Evolutionary conservation across 305 asterid species (phyloP), one percentile per base, ranked within the genome.

Genomic region (Rubia balearica): DNA sequence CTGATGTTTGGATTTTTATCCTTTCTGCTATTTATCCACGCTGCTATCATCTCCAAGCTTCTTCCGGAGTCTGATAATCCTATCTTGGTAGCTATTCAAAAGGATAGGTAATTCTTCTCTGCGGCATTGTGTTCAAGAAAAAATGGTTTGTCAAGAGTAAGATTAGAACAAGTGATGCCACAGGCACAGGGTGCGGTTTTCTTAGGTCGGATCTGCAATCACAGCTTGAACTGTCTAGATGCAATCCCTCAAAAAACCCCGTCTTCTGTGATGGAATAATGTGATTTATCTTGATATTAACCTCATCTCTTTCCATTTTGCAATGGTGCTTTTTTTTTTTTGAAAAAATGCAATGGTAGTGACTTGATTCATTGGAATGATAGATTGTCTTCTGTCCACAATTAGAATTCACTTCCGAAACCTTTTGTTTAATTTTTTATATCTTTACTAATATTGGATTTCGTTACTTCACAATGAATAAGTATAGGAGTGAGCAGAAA

Each of bases 21-120:
- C 4, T 76, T 76, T 72, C 63, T 72, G 60, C 22, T 67, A 36
- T 76, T 76, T 76, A 65, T 72, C 14, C 73, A 71, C 61, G 71
- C 69, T 67, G 76, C 46, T 51, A 62, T 72, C 22, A 51, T 76
- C 36, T 76, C 80, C 68, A 76, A 76, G 76, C 42, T 72, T 43
- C 76, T 76, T 67, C 73, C 67, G 7, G 66, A 63, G 46, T 76
- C 75, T 22, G 65, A 60, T 27, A 67, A 76, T 30, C 73, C 80
- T 10, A 67, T 67, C 9, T 64, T 76, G 49, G 76, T 74, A 76
- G 74, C 74, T 11, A 72, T 76, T 10, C 76, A 72, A 64, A 76
- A 46, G 8, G 80, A 76, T 66, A 72, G 76, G 80, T 76, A 57
- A 48, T 42, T 40, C 56, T 46, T 55, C 48, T 13, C 4, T 11